Percentiles rank a stretch among this genome's conserved stretches.
phyloP scores from a whole-genome alignment of 2,329 filamentous ascomycete genomes.

The Epichloe sylvatica region DNA sequence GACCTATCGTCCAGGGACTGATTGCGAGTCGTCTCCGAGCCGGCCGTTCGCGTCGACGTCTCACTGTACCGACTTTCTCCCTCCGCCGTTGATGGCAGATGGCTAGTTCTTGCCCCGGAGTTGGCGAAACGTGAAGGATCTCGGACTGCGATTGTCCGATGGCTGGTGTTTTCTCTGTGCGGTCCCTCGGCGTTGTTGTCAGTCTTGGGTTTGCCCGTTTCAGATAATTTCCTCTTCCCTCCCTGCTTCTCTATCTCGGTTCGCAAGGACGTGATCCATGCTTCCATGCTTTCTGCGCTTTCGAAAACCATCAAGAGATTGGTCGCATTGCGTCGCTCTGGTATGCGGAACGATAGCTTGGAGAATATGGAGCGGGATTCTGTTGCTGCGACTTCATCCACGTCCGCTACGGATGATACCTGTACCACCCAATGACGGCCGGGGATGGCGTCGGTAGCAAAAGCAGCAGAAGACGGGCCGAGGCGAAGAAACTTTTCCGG shows the following conservation, averaged over 20 bases:
- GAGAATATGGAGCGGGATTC: conserved; percentile 51
- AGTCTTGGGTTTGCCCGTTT: conserved; percentile 40
- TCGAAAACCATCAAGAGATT: conserved; percentile 63
- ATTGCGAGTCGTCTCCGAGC: conserved; percentile 20
- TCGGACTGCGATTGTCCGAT: conserved; percentile 32
- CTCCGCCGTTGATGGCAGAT: not conserved
- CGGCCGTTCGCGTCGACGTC: conserved; percentile 7
- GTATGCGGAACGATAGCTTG: conserved; percentile 43
- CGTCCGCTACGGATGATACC: conserved; percentile 51
- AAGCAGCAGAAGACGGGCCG: conserved; percentile 62
- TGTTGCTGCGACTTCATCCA: conserved; percentile 35
- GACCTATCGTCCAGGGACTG: conserved; percentile 40
- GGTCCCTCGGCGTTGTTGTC: conserved; percentile 24
- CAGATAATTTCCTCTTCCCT: conserved; percentile 48
- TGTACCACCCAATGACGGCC: conserved; percentile 71
- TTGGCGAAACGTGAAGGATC: conserved; percentile 30
- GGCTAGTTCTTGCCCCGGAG: conserved; percentile 5
- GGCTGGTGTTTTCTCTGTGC: conserved; percentile 27
- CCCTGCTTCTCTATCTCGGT: conserved; percentile 57
- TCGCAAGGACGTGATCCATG: conserved; percentile 56
- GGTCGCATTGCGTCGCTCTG: conserved; percentile 41
- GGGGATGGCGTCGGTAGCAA: conserved; percentile 66
- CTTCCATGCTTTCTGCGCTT: conserved; percentile 58
- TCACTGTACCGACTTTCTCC: conserved; percentile 4
- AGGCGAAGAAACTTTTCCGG: conserved; percentile 64